A percentile compares a stretch with the other conserved stretches of the same genome.
Conservation (phyloP, 2,329 filamentous ascomycete species). For the Xylaria sp. region DNA sequence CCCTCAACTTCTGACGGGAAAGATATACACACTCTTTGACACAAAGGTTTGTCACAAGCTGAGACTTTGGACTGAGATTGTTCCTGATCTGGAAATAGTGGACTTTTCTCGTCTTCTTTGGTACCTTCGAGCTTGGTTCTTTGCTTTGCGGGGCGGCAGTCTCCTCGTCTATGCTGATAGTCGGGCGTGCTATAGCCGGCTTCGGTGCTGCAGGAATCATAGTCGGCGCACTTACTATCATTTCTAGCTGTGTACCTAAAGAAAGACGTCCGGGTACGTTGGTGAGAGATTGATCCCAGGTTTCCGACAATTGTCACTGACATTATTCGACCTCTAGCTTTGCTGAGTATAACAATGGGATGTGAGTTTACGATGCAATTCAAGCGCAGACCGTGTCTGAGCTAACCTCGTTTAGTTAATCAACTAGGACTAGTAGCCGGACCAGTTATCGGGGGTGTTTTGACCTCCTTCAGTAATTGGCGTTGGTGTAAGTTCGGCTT, state of each 20-base stretch:
- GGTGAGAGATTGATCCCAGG: neutral
- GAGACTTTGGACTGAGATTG: no score
- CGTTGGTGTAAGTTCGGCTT: conserved; percentile 31
- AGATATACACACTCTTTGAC: neutral
- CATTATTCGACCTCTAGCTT: neutral
- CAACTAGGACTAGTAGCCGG: conserved; percentile 12
- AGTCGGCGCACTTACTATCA: conserved; percentile 58
- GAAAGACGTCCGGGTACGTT: conserved; percentile 46
- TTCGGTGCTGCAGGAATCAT: conserved; percentile 57
- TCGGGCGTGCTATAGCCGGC: conserved; percentile 60
- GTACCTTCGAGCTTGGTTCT: conserved; percentile 60
- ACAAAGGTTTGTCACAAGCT: neutral
- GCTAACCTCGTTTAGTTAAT: neutral
- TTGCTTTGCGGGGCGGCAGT: conserved; percentile 55
- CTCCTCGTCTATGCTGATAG: conserved; percentile 57
- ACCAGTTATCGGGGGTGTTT: conserved; percentile 19
- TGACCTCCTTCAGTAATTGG: conserved; percentile 34
- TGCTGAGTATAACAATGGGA: conserved; percentile 41
- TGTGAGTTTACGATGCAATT: neutral
- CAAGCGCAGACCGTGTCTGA: neutral
- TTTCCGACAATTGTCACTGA: neutral
- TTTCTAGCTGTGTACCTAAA: conserved; percentile 50
- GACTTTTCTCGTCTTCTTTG: conserved; percentile 48
- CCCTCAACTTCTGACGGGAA: neutral
- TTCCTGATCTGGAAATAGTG: conserved; percentile 39